Percentiles rank a stretch among this genome's conserved stretches.
These are phyloP conservation scores for Clavispora vitiphila DNA, from an alignment of 805 yeast species.

Conservation along the genomic window DNA sequence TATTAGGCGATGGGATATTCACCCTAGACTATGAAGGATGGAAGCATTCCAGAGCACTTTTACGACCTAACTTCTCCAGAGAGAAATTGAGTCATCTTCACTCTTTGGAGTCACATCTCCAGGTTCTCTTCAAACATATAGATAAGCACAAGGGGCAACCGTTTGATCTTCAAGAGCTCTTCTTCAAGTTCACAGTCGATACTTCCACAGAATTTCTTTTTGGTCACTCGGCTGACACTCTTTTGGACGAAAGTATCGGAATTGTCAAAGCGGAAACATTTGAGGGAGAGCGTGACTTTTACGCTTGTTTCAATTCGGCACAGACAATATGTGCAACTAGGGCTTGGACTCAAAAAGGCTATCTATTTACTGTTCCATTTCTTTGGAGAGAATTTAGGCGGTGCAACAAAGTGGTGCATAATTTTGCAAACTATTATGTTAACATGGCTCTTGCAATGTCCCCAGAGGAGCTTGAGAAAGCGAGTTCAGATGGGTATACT, in stretches of 20 bases:
- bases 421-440: constrained; percentile 9
- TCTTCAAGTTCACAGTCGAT: constrained; percentile 13
- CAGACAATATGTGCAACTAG: constrained; percentile 8
- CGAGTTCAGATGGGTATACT: constrained; percentile 4
- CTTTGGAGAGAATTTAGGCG: constrained; percentile 1
- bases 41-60: constrained; percentile 34
- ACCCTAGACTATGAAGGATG: constrained; percentile 36
- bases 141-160: constrained; percentile 5
- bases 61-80: constrained; percentile 36
- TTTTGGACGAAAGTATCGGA: constrained; percentile 4
- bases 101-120: constrained; percentile 29
- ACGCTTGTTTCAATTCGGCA: constrained; percentile 8
- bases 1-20: constrained; percentile 36
- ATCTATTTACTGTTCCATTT: constrained; percentile 1
- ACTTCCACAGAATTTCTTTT: constrained; percentile 13
- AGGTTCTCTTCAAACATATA: constrained; percentile 21
- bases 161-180: constrained; percentile 12
- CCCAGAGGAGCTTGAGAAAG: constrained; percentile 5
- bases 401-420: constrained; percentile 6
- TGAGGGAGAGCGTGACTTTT: constrained; percentile 8
- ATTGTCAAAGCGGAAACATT: constrained; percentile 4
- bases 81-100: constrained; percentile 33
- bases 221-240: constrained; percentile 8
- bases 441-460: constrained; percentile 5
- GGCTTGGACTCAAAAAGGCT: constrained; percentile 9